Evolutionary conservation across 2,329 filamentous ascomycete genomes (phyloP).

Genomic region (Podosphaera leucotricha): DNA sequence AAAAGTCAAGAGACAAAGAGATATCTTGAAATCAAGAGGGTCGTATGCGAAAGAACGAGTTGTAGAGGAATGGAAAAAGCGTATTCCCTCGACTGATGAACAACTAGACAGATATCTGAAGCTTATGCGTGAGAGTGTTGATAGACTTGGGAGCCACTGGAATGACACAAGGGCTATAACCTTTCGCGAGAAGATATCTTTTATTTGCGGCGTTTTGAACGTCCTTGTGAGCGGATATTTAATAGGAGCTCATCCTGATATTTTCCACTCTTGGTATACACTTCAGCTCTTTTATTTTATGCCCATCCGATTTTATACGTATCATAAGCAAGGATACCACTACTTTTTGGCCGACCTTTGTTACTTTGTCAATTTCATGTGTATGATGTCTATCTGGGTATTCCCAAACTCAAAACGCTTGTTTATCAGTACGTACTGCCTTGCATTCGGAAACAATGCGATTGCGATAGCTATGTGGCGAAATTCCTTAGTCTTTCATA

Average conservation of each 20-base stretch:
- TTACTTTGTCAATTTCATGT: constrained; percentile 88
- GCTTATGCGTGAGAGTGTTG: constrained; percentile 73
- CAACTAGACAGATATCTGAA: constrained; percentile 76
- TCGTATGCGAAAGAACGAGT: constrained; percentile 67
- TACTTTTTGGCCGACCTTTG: constrained; percentile 95
- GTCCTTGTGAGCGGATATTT: constrained; percentile 93
- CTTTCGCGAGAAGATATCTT: constrained; percentile 76
- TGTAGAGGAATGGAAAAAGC: constrained; percentile 75
- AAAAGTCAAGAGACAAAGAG: constrained; percentile 61
- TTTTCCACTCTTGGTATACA: constrained; percentile 86
- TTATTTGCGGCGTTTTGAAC: constrained; percentile 90
- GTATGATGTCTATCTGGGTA: constrained; percentile 64
- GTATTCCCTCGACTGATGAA: constrained; percentile 70
- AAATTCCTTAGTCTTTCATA: constrained; percentile 95
- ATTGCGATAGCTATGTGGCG: constrained; percentile 98
- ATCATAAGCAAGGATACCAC: constrained; percentile 77
- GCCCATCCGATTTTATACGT: constrained; percentile 83
- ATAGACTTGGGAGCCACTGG: constrained; percentile 66
- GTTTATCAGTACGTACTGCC: constrained; percentile 76
- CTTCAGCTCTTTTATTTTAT: constrained; percentile 79
- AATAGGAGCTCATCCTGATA: constrained; percentile 62
- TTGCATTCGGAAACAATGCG: constrained; percentile 90
- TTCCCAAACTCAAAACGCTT: constrained; percentile 79
- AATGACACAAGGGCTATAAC: constrained; percentile 77
- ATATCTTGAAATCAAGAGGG: constrained; percentile 54